These are phyloP conservation scores for Aspergillus sp. DNA, from an alignment of 2,329 filamentous ascomycete genomes.

Conservation along the genomic window DNA sequence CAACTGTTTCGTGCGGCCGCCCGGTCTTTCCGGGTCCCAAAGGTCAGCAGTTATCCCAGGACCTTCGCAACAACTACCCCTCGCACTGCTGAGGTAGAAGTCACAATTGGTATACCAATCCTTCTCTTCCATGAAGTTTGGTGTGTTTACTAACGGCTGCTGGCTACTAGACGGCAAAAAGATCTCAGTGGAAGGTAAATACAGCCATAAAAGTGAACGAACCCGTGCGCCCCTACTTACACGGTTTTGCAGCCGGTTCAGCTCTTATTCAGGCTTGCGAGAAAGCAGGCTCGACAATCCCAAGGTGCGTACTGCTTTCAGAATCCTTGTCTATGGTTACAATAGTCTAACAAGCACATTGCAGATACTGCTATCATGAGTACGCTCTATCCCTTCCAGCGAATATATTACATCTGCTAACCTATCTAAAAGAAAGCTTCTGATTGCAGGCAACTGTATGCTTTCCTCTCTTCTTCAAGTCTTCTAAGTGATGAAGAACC, in stretches of 20 bases:
- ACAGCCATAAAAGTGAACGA: not conserved
- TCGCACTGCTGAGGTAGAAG: conserved; percentile 85
- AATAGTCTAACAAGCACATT: conserved; percentile 25
- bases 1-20: conserved; percentile 57
- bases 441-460: conserved; percentile 94
- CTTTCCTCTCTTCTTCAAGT: not conserved
- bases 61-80: conserved; percentile 73
- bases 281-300: conserved; percentile 85
- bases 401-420: conserved; percentile 20
- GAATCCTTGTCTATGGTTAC: not conserved
- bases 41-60: conserved; percentile 55
- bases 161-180: conserved; percentile 78
- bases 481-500: not conserved
- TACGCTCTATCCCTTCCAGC: conserved; percentile 43
- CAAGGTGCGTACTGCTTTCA: conserved; percentile 53
- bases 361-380: conserved; percentile 98
- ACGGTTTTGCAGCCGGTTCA: conserved; percentile 64
- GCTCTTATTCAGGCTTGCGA: conserved; percentile 98
- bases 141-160: conserved; percentile 40
- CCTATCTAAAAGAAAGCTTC: conserved; percentile 64
- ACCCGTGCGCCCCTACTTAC: conserved; percentile 17
- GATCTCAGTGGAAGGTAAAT: conserved; percentile 87
- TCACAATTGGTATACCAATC: conserved; percentile 72
- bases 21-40: conserved; percentile 48
- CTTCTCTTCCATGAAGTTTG: conserved; percentile 42